These are phyloP conservation scores for Barbatosphaeria neglecta DNA, from an alignment of 495 filamentous ascomycete species.

Conservation along the genomic window DNA sequence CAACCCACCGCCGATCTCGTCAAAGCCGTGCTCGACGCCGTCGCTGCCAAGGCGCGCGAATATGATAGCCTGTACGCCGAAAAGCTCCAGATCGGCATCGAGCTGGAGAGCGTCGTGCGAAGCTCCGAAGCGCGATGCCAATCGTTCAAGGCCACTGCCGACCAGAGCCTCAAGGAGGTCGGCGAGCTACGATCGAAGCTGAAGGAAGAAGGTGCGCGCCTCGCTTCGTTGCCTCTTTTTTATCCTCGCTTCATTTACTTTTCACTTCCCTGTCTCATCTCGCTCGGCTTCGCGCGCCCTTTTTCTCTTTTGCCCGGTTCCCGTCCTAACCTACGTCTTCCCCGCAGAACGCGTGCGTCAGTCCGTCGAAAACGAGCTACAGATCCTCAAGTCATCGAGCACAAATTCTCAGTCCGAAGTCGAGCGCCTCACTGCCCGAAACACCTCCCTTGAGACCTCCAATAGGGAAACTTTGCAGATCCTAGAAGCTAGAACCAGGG, in stretches of 20 bases:
- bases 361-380: constrained; percentile 67
- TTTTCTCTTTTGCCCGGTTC: not conserved
- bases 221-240: constrained; percentile 1
- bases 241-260: too few relatives aligned
- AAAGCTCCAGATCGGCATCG: constrained; percentile 79
- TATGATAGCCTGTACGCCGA: constrained; percentile 67
- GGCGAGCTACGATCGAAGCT: constrained; percentile 68
- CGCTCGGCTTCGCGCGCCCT: not conserved
- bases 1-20: constrained; percentile 71
- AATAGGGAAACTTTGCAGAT: constrained; percentile 81
- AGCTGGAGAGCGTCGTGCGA: constrained; percentile 78
- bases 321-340: constrained; percentile 6
- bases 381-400: constrained; percentile 63
- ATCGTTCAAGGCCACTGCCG: constrained; percentile 63
- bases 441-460: constrained; percentile 74
- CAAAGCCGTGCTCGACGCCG: constrained; percentile 49
- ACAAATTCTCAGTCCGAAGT: constrained; percentile 67
- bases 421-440: constrained; percentile 62
- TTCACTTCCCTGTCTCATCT: not conserved
- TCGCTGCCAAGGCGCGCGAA: constrained; percentile 67
- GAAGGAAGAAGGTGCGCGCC: constrained; percentile 61
- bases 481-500: constrained; percentile 76
- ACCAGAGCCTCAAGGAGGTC: constrained; percentile 71
- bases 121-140: constrained; percentile 69
- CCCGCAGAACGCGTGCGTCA: constrained; percentile 21